Evolutionary conservation across 306 rosid genomes (phyloP).

Genomic region (Inga oerstediana): DNA sequence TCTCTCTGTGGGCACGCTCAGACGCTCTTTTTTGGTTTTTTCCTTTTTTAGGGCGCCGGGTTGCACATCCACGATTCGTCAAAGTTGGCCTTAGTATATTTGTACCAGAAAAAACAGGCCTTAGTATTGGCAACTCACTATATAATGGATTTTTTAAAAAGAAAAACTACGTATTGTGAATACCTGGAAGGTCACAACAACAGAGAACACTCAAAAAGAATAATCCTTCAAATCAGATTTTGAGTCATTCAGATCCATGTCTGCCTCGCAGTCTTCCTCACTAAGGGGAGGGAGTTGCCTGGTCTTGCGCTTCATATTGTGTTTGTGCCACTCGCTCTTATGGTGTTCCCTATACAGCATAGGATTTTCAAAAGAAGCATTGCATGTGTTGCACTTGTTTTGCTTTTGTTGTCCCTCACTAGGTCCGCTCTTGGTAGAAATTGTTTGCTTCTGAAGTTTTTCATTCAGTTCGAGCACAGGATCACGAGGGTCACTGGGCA

Average conservation of each 20-base stretch:
- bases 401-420: constrained; percentile 61
- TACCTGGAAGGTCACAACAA: background rate
- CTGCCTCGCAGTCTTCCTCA: constrained; percentile 77
- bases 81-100: too few relatives aligned
- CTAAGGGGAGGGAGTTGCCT: constrained; percentile 78
- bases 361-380: constrained; percentile 59
- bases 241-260: constrained; percentile 60
- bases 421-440: constrained; percentile 44
- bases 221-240: constrained; percentile 84
- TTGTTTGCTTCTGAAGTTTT: constrained; percentile 65
- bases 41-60: too few relatives aligned
- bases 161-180: background rate
- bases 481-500: constrained; percentile 48
- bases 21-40: too few relatives aligned
- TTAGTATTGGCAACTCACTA: background rate
- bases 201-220: constrained; percentile 57
- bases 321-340: constrained; percentile 97
- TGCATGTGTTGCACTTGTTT: constrained; percentile 75
- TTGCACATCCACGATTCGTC: too few relatives aligned
- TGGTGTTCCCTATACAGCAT: constrained; percentile 79
- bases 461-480: constrained; percentile 56
- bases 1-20: too few relatives aligned
- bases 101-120: constrained; percentile 15
- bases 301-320: constrained; percentile 79
- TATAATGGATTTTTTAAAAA: background rate